A percentile compares a stretch with the other conserved stretches of the same genome.
phyloP scores from a whole-genome alignment of 768 basidiomycete species.

The Terana coerulea region DNA sequence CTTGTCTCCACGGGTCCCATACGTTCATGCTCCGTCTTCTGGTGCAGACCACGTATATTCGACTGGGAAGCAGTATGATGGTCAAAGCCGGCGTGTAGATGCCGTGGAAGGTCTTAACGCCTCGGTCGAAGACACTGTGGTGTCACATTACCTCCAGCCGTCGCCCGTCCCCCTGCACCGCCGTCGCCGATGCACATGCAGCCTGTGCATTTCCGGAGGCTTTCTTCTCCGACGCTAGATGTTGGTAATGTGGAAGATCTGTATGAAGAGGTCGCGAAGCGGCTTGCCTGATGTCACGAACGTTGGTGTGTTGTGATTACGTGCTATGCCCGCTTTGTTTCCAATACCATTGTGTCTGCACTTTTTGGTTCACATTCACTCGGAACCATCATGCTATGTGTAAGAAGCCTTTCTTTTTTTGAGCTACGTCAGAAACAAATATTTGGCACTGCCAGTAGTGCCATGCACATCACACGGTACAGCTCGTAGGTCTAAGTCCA shows the following conservation, averaged over 20 bases:
- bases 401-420: no score
- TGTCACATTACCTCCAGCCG: conserved; percentile 20
- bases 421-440: no score
- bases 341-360: no score
- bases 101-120: conserved; percentile 10
- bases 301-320: no score
- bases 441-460: no score
- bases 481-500: no score
- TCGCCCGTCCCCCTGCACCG: conserved; percentile 23
- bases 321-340: no score
- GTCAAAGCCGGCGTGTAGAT: not conserved
- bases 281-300: not conserved
- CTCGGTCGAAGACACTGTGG: conserved; percentile 17
- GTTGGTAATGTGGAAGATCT: not conserved
- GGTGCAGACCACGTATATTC: not conserved
- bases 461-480: no score
- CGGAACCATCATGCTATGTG: no score
- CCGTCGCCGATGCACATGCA: not conserved
- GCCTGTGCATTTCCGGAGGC: not conserved
- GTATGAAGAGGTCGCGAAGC: not conserved
- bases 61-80: no score
- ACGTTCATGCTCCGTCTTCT: not conserved
- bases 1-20: conserved; percentile 6
- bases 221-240: not conserved
- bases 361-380: no score